Evolutionary conservation across 306 rosid species (phyloP), one percentile per base, ranked within the genome.

Genomic region (Cicer arietinum): DNA sequence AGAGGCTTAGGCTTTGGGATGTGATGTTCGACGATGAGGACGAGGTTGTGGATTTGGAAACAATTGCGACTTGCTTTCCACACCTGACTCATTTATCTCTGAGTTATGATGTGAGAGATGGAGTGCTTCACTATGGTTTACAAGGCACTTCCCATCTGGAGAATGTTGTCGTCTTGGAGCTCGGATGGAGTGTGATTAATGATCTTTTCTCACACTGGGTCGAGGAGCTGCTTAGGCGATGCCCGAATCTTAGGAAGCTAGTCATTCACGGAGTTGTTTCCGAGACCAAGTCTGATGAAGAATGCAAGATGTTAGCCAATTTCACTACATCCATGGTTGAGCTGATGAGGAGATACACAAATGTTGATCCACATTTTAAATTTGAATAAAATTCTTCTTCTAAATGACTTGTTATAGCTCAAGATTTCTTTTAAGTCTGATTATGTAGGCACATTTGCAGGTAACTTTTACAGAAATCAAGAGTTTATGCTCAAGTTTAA

Each of bases 21-120:
- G 83, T 85, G 71, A 77, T 82, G 80, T 85, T 82, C 71, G 88
- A 85, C 1, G 88, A 81, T 10, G 88, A 85, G 82, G 88, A 85
- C n/a, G 88, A 85, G 71, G 75, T 75, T 53, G 86, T 82, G 57
- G 86, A 82, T 63, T 61, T 82, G 53, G 88, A 85, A 79, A 85
- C 86, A 54, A 82, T 85, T 46, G 86, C 86, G 1, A 74, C 76
- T 67, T 85, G 88, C 84, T 85, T 85, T 65, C 88, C 88, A 2
- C 67, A 72, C 17, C 82, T 85, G 68, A 82, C 52, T 76, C 82
- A 85, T 73, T 83, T 85, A 67, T 76, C 86, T 41, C 60, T 85
- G 75, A 82, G 86, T 69, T 85, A 85, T 82, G 86, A 85, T 60
- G 83, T 76, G 73, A 85, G 88, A 72, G 84, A 85, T 56, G 84